Conservation (phyloP, 1,284 basidiomycete genomes). For the Coniferiporia weirii region DNA sequence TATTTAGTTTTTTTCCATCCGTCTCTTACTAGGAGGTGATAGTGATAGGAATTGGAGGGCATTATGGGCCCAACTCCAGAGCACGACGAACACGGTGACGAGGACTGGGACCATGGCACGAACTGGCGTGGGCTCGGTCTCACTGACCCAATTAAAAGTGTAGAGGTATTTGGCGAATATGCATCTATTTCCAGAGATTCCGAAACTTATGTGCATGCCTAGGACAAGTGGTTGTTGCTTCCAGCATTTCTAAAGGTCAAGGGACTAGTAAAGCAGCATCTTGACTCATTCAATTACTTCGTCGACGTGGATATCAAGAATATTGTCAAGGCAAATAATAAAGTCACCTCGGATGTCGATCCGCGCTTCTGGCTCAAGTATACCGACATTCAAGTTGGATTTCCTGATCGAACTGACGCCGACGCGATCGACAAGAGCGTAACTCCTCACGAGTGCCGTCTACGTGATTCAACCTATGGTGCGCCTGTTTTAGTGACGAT, state of each 20-base stretch:
- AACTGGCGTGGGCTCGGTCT: conserved; percentile 70
- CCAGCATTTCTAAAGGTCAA: conserved; percentile 96
- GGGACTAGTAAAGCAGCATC: conserved; percentile 98
- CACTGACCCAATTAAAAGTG: conserved; percentile 72
- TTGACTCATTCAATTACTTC: conserved; percentile 99
- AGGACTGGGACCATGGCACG: conserved; percentile 56
- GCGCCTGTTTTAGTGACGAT: conserved; percentile 95
- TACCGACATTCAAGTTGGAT: conserved; percentile 90
- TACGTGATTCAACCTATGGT: conserved; percentile 94
- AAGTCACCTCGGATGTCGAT: conserved; percentile 94
- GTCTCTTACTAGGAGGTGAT: not conserved
- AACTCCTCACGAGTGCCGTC: conserved; percentile 95
- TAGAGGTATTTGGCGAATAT: conserved; percentile 51
- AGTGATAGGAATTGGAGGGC: not conserved
- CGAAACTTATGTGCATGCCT: conserved; percentile 14
- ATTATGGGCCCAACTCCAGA: conserved; percentile 16
- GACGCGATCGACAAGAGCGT: conserved; percentile 79
- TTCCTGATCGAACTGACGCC: conserved; percentile 85
- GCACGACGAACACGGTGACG: conserved; percentile 29
- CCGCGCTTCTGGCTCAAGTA: conserved; percentile 98
- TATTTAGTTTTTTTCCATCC: not conserved
- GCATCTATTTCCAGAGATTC: not conserved
- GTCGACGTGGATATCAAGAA: conserved; percentile 97
- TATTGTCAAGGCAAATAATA: conserved; percentile 90
- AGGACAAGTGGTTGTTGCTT: conserved; percentile 97